These are phyloP conservation scores for Chaetomium cochliodes DNA, from an alignment of 495 filamentous ascomycete species.

Conservation along the genomic window DNA sequence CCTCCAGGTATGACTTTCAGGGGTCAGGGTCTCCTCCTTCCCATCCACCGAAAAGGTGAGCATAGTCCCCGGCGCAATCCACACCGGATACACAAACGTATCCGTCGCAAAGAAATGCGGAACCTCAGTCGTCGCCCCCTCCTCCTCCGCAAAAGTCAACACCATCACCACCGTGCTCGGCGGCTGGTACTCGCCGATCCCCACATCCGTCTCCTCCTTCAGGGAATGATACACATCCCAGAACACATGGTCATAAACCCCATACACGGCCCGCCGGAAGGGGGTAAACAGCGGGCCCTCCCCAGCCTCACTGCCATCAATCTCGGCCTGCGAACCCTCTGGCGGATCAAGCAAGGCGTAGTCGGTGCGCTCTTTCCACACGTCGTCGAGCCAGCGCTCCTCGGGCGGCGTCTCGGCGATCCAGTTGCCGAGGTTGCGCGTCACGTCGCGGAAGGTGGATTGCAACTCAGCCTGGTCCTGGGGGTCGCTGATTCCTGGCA, in stretches of 20 bases:
- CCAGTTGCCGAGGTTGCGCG: background rate
- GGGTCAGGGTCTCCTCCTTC: background rate
- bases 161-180: background rate
- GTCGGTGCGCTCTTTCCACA: background rate
- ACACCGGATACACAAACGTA: conserved; percentile 5
- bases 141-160: background rate
- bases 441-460: background rate
- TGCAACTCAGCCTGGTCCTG: background rate
- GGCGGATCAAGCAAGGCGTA: background rate
- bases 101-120: background rate
- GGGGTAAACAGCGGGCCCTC: background rate
- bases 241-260: conserved; percentile 1
- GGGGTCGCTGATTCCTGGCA: background rate
- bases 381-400: background rate
- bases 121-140: background rate
- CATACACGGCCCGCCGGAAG: background rate
- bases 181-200: conserved; percentile 2
- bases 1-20: background rate
- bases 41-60: background rate
- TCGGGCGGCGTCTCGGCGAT: background rate
- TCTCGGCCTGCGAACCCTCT: background rate
- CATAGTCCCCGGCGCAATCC: conserved; percentile 1
- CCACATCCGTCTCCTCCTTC: background rate
- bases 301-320: background rate
- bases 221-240: background rate